Base-by-base conservation (phyloP, 164 flowering plant genomes). In the Stephania japonica region DNA sequence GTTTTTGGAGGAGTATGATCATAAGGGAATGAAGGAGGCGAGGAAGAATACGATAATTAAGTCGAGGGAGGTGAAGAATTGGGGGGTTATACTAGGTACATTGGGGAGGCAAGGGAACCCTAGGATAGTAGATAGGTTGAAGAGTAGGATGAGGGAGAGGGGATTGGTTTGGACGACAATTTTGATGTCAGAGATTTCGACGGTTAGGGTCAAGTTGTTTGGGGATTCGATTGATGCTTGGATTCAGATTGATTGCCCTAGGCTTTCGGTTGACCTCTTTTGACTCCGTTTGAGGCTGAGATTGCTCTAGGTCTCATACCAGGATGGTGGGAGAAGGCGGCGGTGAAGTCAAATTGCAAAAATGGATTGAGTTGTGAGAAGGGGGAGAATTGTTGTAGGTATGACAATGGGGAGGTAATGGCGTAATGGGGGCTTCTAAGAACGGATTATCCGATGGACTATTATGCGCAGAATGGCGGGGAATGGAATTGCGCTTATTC, bases 21-120 rank as follows among this genome's bases (percentile, higher is more conserved):
- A 95, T 49, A 70, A 64, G 64, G 98, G 98, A 25, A 95, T 93
- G 99, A 93, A 86, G 81, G 85, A 84, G 62, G 82, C 82, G 32
- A 81, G 99, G 78, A 91, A 81, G 79, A 85, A 80, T 19, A 94
- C 98, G 0, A 86, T 95, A 18, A 44, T 82, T 75, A 85, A 78
- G 78, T 92, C 96, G 0, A 85, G 74, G 77, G 85, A 80, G 27
- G 94, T 90, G 0, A 79, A 65, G 78, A 84, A 66, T 72, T 95
- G 97, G 97, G 99, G 98, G 1, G 78, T 95, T 76, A 88, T 93
- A 68, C 78, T 95, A 74, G 99, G 99, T 74, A 95, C 98, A 0
- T 78, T 95, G 75, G 99, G 99, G 64, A 87, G 97, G 78, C 99
- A 95, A 76, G 99, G 99, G 72, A 95, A 93, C 76, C 92, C 98